phyloP scores from a whole-genome alignment of 495 filamentous ascomycete species.

The Chaetomidium leptoderma region DNA sequence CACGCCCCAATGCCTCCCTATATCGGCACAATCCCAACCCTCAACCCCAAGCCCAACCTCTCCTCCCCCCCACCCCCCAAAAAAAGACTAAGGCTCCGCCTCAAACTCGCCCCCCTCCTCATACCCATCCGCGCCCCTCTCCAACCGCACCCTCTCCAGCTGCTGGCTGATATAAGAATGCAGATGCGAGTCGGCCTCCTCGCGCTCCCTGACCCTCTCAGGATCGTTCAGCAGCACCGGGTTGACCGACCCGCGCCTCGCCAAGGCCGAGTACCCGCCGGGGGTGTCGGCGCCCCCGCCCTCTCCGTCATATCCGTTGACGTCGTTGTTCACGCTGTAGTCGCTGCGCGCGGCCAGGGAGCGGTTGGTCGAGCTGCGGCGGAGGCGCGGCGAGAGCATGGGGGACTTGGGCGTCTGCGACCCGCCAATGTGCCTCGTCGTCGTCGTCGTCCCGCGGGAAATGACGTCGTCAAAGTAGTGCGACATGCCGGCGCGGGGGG shows the following conservation, averaged over 20 bases:
- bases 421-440: too few species aligned
- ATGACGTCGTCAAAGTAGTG: conserved; percentile 97
- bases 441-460: conserved; percentile 44
- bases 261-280: conserved; percentile 12
- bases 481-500: conserved; percentile 71
- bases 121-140: conserved; percentile 34
- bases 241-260: conserved; percentile 32
- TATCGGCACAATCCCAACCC: too few species aligned
- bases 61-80: too few species aligned
- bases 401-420: conserved; percentile 35
- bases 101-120: conserved; percentile 50
- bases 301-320: conserved; percentile 20
- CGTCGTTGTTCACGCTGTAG: conserved; percentile 49
- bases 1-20: too few species aligned
- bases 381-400: conserved; percentile 50
- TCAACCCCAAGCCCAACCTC: neutral
- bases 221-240: conserved; percentile 29
- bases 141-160: conserved; percentile 54
- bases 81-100: conserved; percentile 24
- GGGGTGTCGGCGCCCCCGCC: conserved; percentile 28
- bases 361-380: conserved; percentile 76
- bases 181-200: conserved; percentile 60
- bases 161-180: conserved; percentile 68
- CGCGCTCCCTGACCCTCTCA: conserved; percentile 40
- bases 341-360: conserved; percentile 87